Percentiles rank a stretch among this genome's conserved stretches.
Evolutionary conservation across 1,284 basidiomycete species (phyloP).

Genomic region (Volvariella surrecta): DNA sequence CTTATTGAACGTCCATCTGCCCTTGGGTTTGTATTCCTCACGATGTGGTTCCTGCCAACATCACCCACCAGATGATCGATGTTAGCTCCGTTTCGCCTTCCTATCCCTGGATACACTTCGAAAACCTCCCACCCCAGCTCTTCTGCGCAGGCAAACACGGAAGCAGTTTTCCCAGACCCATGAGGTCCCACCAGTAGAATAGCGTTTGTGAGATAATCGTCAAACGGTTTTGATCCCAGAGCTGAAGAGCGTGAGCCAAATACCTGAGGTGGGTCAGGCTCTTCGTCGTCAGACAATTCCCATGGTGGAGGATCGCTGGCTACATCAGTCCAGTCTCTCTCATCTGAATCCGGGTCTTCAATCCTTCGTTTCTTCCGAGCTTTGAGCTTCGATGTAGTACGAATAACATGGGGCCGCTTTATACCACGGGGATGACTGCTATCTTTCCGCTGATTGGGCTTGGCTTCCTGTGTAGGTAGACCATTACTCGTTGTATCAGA

Average conservation of each 20-base stretch:
- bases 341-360: conserved; percentile 32
- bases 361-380: conserved; percentile 39
- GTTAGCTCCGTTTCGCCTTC: conserved; percentile 74
- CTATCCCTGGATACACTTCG: conserved; percentile 95
- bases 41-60: conserved; percentile 87
- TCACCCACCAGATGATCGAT: conserved; percentile 84
- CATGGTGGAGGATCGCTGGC: not conserved
- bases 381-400: conserved; percentile 36
- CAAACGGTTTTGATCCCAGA: conserved; percentile 24
- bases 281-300: not conserved
- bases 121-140: conserved; percentile 96
- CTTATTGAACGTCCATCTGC: not conserved
- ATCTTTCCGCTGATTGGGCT: conserved; percentile 10
- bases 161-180: conserved; percentile 88
- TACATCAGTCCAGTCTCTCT: not conserved
- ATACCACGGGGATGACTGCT: conserved; percentile 21
- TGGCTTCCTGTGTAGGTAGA: conserved; percentile 12
- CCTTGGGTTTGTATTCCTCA: conserved; percentile 28
- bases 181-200: conserved; percentile 79
- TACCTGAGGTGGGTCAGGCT: conserved; percentile 6
- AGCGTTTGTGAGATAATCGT: conserved; percentile 62
- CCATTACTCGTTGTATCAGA: not conserved
- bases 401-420: conserved; percentile 44
- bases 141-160: conserved; percentile 87
- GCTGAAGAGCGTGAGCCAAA: conserved; percentile 12